These are phyloP conservation scores for Trametes sanguinea DNA, from an alignment of 768 basidiomycete genomes.

Conservation along the genomic window DNA sequence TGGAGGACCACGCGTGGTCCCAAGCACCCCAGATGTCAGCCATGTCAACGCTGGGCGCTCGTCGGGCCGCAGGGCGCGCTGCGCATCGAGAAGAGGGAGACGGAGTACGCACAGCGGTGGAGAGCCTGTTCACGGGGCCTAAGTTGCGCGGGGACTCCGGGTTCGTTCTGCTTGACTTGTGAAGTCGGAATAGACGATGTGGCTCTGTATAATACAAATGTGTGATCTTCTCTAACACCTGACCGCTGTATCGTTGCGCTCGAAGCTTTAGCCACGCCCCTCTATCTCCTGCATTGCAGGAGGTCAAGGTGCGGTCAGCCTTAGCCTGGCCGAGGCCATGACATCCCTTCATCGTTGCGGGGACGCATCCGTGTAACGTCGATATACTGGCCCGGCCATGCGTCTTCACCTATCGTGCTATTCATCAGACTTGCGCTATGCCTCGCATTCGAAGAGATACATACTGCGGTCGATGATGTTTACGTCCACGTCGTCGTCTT, in stretches of 20 bases:
- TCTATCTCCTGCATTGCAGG: neutral
- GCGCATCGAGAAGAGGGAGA: neutral
- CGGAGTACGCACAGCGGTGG: neutral
- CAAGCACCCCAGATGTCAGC: neutral
- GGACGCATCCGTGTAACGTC: conserved; percentile 67
- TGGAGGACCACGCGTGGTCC: neutral
- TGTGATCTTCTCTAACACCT: neutral
- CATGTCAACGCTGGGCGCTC: neutral
- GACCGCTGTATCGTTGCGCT: neutral
- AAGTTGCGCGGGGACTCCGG: neutral
- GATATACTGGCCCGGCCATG: conserved; percentile 73
- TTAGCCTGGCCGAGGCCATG: conserved; percentile 74
- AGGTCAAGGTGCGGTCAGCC: neutral
- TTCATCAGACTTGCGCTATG: conserved; percentile 21
- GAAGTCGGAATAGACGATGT: neutral
- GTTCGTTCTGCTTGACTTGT: neutral
- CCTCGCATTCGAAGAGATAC: conserved; percentile 30
- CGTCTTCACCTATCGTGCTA: conserved; percentile 55
- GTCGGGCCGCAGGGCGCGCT: neutral
- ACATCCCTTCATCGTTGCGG: conserved; percentile 54
- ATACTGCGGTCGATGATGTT: conserved; percentile 74
- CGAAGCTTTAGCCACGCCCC: neutral
- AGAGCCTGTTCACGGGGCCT: neutral
- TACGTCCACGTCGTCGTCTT: conserved; percentile 44
- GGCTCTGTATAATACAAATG: neutral